Evolutionary conservation across 2,329 filamentous ascomycete species (phyloP).

Genomic region (Alternaria angustiovoidea): DNA sequence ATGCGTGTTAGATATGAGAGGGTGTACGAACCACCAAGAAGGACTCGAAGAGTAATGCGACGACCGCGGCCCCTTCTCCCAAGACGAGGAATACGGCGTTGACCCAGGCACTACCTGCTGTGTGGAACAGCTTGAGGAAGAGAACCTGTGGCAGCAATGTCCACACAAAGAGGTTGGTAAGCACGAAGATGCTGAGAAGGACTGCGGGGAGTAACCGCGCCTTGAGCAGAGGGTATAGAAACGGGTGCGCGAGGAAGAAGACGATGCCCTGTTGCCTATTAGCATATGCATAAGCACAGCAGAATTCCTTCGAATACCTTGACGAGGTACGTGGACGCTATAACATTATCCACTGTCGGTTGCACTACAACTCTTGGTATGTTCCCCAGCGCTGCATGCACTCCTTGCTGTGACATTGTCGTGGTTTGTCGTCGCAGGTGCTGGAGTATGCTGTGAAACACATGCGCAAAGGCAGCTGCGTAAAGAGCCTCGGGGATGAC

Average conservation of each 20-base stretch:
- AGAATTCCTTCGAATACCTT: conserved; percentile 30
- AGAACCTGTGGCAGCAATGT: conserved; percentile 88
- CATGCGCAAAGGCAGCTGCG: conserved; percentile 8
- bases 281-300: conserved; percentile 9
- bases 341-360: conserved; percentile 37
- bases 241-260: conserved; percentile 80
- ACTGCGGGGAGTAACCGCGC: conserved; percentile 81
- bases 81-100: conserved; percentile 87
- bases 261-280: conserved; percentile 69
- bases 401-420: conserved; percentile 42
- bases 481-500: conserved; percentile 14
- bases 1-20: neutral
- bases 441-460: neutral
- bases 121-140: conserved; percentile 89
- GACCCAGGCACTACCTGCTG: conserved; percentile 80
- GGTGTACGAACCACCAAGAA: conserved; percentile 55
- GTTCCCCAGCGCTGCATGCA: conserved; percentile 42
- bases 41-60: conserved; percentile 64
- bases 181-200: conserved; percentile 82
- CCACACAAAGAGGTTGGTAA: conserved; percentile 86
- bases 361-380: conserved; percentile 38
- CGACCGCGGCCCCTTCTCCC: conserved; percentile 68
- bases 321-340: conserved; percentile 41
- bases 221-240: conserved; percentile 82
- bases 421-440: conserved; percentile 2